Evolutionary conservation across 2,329 filamentous ascomycete species (phyloP).

Genomic region (Claviceps paspali): DNA sequence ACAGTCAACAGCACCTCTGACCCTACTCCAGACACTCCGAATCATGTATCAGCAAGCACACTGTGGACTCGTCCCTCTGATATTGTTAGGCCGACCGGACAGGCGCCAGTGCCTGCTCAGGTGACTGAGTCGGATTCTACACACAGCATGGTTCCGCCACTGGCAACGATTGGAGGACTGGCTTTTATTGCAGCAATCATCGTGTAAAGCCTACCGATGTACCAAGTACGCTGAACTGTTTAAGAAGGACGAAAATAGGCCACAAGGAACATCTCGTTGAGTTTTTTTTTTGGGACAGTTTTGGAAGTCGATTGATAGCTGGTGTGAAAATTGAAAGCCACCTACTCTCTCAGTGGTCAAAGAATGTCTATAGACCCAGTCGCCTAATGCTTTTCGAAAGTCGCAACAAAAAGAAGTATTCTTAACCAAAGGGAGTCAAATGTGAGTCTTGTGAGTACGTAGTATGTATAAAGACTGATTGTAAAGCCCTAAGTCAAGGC

Average conservation of each 20-base stretch:
- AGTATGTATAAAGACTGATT: neutral
- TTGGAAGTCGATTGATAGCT: conserved; percentile 10
- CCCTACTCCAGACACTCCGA: conserved; percentile 4
- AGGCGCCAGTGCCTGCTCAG: conserved; percentile 12
- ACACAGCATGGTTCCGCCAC: conserved; percentile 8
- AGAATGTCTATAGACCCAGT: conserved; percentile 1
- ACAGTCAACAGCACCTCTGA: conserved; percentile 7
- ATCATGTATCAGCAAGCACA: conserved; percentile 10
- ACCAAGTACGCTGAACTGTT: neutral
- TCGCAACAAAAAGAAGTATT: conserved; percentile 2
- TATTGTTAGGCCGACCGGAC: conserved; percentile 7
- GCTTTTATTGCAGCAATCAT: conserved; percentile 14
- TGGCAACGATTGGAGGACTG: conserved; percentile 12
- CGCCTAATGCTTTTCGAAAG: conserved; percentile 4
- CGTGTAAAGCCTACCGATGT: conserved; percentile 7
- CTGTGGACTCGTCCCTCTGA: conserved; percentile 12
- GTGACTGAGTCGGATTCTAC: conserved; percentile 15
- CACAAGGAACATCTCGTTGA: conserved; percentile 4
- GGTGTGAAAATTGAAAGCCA: conserved; percentile 7
- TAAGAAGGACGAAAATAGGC: neutral
- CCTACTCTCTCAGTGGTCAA: conserved; percentile 5
- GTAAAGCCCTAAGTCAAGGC: neutral
- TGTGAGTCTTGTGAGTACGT: neutral
- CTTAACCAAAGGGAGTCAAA: neutral
- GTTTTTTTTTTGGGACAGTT: conserved; percentile 8